Conservation (phyloP, 306 rosid genomes). For the Vigna nakashimae region DNA sequence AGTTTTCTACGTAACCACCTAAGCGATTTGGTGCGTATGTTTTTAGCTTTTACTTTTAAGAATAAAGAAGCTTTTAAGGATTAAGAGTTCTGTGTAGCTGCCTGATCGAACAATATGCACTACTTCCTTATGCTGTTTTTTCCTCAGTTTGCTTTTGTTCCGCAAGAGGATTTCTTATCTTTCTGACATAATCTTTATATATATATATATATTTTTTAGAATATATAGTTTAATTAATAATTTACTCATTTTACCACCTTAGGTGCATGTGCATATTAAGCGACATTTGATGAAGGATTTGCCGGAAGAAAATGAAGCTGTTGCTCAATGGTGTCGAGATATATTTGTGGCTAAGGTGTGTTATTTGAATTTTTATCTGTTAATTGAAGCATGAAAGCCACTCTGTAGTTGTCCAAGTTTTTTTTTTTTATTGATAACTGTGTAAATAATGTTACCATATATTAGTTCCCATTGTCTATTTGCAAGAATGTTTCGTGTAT, state of each 20-base stretch:
- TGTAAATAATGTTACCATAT: neutral
- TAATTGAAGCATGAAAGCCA: neutral
- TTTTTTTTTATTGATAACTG: neutral
- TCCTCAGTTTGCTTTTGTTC: constrained; percentile 25
- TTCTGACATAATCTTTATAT: neutral
- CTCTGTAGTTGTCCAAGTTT: neutral
- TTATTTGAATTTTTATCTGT: neutral
- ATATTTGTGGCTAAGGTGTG: constrained; percentile 70
- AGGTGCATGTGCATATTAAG: constrained; percentile 82
- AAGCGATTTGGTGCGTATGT: constrained; percentile 17
- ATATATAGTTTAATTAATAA: neutral
- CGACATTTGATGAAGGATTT: constrained; percentile 80
- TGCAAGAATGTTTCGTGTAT: neutral
- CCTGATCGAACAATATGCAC: neutral
- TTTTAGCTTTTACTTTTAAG: neutral
- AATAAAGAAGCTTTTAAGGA: constrained; percentile 10
- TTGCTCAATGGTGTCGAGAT: constrained; percentile 92
- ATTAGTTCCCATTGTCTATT: neutral
- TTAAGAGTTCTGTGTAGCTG: neutral
- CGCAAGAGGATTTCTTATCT: constrained; percentile 13
- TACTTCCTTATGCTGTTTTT: constrained; percentile 12
- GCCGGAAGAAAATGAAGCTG: constrained; percentile 76
- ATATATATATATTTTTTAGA: neutral
- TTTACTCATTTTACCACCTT: constrained; percentile 22
- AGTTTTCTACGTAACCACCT: constrained; percentile 19